Percentiles rank a stretch among this genome's conserved stretches.
Conservation (phyloP, 2,329 filamentous ascomycete genomes). For the Scopulariopsis brevicaulis region DNA sequence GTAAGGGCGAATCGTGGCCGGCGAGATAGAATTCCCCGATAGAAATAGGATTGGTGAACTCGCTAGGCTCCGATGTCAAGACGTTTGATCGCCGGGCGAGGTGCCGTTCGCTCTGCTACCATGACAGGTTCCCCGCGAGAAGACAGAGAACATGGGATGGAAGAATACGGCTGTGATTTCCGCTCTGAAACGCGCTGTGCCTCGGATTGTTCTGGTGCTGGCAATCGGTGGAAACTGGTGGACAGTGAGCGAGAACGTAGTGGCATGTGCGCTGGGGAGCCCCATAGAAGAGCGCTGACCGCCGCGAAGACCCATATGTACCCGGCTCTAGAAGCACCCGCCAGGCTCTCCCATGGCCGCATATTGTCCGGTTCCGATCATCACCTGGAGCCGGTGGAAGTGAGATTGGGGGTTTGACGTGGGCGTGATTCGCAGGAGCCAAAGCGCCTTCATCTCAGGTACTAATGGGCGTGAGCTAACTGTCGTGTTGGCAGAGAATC, state of each 20-base stretch:
- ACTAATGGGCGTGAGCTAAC: not conserved
- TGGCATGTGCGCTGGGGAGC: conserved; percentile 1
- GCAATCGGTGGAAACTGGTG: not conserved
- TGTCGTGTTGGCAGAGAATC: not conserved
- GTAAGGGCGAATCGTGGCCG: not conserved
- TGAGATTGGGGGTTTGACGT: not conserved
- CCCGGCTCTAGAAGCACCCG: not conserved
- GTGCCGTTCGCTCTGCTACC: not conserved
- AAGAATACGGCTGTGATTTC: not conserved
- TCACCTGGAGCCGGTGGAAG: not conserved
- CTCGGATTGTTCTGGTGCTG: not conserved
- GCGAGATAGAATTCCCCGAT: not conserved
- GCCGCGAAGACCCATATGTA: not conserved
- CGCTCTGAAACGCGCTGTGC: not conserved
- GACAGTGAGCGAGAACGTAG: not conserved
- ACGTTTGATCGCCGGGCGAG: conserved; percentile 4
- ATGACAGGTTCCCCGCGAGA: too few relatives aligned
- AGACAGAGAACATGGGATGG: too few relatives aligned
- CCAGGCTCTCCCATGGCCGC: not conserved
- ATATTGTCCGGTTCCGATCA: not conserved
- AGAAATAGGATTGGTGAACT: not conserved
- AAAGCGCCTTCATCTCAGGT: not conserved
- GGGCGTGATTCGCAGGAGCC: not conserved
- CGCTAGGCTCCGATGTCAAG: not conserved
- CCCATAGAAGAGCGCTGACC: not conserved